These are phyloP conservation scores for Noccaea bulbosa DNA, from an alignment of 345 rosid genomes.

Conservation along the genomic window DNA sequence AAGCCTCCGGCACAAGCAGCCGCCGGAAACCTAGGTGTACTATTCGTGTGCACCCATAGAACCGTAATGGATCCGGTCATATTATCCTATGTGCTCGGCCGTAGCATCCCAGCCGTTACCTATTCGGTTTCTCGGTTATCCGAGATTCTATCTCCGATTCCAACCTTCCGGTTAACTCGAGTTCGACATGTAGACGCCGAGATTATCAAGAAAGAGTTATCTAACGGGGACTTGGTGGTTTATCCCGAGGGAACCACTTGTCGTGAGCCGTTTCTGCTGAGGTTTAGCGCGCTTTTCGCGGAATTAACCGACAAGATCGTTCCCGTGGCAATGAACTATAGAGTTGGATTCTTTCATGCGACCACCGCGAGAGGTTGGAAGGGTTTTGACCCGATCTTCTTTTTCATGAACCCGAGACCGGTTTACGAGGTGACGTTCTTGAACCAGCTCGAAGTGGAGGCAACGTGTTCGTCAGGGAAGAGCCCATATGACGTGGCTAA, in stretches of 20 bases:
- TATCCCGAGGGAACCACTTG: constrained; percentile 98
- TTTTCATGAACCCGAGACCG: constrained; percentile 95
- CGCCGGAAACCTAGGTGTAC: constrained; percentile 54
- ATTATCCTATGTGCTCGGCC: constrained; percentile 65
- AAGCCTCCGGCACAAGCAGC: constrained; percentile 64
- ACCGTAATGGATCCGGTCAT: constrained; percentile 94
- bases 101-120: constrained; percentile 87
- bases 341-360: constrained; percentile 95
- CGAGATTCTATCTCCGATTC: constrained; percentile 85
- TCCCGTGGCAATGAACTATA: constrained; percentile 90
- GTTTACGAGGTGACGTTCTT: constrained; percentile 89
- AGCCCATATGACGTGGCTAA: constrained; percentile 92
- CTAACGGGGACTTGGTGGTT: constrained; percentile 74
- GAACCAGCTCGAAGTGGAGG: constrained; percentile 77
- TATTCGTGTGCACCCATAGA: constrained; percentile 91
- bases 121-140: constrained; percentile 82
- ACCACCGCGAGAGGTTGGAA: constrained; percentile 96
- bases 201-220: constrained; percentile 59
- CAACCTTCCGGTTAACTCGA: constrained; percentile 78
- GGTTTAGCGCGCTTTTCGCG: constrained; percentile 89
- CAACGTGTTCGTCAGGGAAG: constrained; percentile 89
- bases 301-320: constrained; percentile 83
- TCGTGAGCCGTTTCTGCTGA: constrained; percentile 78
- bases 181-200: constrained; percentile 67
- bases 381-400: constrained; percentile 83